Conservation (phyloP, 441 rosid species). For the Rhodomyrtus psidioides region DNA sequence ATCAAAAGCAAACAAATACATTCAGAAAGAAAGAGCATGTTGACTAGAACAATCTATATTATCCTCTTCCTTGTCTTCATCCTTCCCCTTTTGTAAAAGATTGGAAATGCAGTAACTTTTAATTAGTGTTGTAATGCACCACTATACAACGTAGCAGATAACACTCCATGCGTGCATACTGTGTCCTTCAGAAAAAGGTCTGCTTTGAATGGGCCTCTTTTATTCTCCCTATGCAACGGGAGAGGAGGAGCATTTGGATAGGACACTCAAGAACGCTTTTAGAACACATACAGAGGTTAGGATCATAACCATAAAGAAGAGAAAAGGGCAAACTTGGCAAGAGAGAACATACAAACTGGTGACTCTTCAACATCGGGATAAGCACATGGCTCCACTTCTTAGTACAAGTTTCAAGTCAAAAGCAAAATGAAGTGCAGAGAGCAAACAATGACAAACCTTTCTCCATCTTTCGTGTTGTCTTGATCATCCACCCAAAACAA, state of each 20-base stretch:
- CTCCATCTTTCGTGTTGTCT: conserved; percentile 85
- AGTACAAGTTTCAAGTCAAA: background rate
- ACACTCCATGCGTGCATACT: background rate
- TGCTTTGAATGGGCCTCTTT: background rate
- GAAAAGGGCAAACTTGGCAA: background rate
- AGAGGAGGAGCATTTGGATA: background rate
- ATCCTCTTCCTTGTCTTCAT: background rate
- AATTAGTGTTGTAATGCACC: background rate
- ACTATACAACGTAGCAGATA: background rate
- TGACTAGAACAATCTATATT: background rate
- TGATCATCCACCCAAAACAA: conserved; percentile 97
- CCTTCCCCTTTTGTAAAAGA: background rate
- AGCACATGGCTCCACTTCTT: background rate
- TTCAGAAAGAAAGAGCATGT: background rate
- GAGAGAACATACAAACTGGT: background rate
- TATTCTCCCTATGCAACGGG: background rate
- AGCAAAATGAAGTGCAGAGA: background rate
- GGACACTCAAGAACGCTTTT: background rate
- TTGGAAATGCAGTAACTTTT: background rate
- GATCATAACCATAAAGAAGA: background rate
- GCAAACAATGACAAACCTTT: conserved; percentile 42
- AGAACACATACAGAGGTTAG: background rate
- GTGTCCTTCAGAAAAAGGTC: background rate
- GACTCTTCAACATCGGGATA: background rate
- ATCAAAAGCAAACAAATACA: background rate